A percentile compares a stretch with the other conserved stretches of the same genome.
These are phyloP conservation scores for Solanum chiquidenum DNA, from an alignment of 257 asterid genomes.

Conservation along the genomic window DNA sequence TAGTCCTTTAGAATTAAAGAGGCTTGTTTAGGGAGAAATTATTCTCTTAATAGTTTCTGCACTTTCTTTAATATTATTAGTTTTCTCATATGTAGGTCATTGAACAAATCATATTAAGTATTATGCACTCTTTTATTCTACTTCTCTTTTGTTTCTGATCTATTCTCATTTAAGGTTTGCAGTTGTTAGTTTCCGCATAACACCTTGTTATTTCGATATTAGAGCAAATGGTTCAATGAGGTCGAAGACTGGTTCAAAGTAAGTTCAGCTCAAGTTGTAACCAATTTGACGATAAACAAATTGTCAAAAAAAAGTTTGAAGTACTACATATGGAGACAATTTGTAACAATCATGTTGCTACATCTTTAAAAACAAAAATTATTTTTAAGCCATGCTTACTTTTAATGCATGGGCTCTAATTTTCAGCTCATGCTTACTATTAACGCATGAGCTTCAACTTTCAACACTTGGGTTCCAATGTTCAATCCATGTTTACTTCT, in stretches of 20 bases:
- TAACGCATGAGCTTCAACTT: background rate
- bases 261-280: background rate
- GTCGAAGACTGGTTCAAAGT: background rate
- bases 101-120: background rate
- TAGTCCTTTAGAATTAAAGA: background rate
- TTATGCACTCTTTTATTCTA: background rate
- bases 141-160: background rate
- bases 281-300: background rate
- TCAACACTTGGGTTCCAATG: background rate
- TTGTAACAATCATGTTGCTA: background rate
- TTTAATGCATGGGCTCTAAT: background rate
- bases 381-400: background rate
- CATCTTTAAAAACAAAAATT: background rate
- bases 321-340: background rate
- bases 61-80: background rate
- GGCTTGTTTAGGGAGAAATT: background rate
- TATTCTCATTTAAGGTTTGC: background rate
- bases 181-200: background rate
- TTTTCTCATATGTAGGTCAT: background rate
- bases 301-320: background rate
- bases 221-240: background rate
- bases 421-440: background rate
- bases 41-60: background rate
- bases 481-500: background rate
- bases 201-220: background rate